phyloP scores from a whole-genome alignment of 2,329 filamentous ascomycete genomes.

The Trichoderma semiorbis region DNA sequence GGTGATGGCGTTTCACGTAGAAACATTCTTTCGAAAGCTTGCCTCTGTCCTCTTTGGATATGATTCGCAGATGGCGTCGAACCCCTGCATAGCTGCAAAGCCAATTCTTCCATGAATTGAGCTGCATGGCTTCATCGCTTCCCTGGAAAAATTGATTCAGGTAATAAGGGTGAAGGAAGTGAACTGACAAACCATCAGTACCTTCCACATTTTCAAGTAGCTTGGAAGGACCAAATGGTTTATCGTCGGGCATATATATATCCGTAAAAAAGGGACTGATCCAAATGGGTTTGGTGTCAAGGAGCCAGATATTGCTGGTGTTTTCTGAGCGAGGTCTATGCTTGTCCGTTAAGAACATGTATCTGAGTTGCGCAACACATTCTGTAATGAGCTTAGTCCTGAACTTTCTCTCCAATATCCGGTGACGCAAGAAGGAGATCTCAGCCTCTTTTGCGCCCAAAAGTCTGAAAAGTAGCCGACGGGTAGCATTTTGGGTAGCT shows the following conservation, averaged over 20 bases:
- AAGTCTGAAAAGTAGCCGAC: neutral
- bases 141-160: neutral
- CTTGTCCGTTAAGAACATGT: neutral
- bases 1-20: neutral
- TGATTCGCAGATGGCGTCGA: neutral
- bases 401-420: neutral
- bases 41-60: neutral
- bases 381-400: fast-evolving
- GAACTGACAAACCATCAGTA: neutral
- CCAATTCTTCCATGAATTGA: neutral
- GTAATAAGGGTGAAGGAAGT: neutral
- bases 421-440: neutral
- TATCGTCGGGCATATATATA: neutral
- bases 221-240: neutral
- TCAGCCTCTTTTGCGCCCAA: neutral
- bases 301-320: neutral
- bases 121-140: neutral
- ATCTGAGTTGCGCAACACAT: neutral
- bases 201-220: neutral
- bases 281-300: no score
- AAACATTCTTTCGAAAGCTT: neutral
- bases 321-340: neutral
- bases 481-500: neutral
- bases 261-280: no score
- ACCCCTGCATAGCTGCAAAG: neutral